Base-by-base conservation (phyloP, 2,329 filamentous ascomycete genomes). In the Orbilia javanica region DNA sequence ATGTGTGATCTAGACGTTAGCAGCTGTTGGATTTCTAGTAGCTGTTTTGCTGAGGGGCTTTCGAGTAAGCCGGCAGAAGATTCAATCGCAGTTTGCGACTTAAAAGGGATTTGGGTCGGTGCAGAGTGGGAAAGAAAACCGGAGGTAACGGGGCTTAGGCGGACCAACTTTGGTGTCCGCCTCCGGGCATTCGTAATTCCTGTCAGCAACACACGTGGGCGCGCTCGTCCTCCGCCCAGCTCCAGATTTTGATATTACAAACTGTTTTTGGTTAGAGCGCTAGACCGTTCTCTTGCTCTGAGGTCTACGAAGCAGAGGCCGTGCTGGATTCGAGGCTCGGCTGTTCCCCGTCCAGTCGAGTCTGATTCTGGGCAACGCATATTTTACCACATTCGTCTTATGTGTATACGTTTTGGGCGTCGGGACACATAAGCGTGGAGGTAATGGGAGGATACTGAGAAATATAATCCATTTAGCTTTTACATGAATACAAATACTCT, bases 61-160 rank as follows among this genome's bases (percentile, higher is more conserved):
- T 15, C 29, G 22, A 46, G 34, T 60, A 60, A 63, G 53, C 25
- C 39, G 44, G 69, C 36, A 25, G 60, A 39, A 46, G 52, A 39
- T 34, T 36, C 31, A 48, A 42, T 39, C 36, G 57, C 29, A 10
- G 31, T 22, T 39, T 11, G 50, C 46, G 50, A 53, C 50, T 66
- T 73, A 73, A 64, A 44, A 36, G 50, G 60, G 44, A 20, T 34
- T 25, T 60, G n/a, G 39, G 27, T 42, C 34, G 60, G 60, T 27
- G 42, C n/a, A n/a, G n/a, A n/a, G n/a, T n/a, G 25, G 50, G 65
- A 22, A 34, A 44, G 29, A 53, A 39, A 34, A 36, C 44, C 70
- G 70, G 70, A 74, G 53, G 70, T 74, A 74, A 74, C 70, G 70
- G 70, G 55, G 52, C 70, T 74, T 74, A 67, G 60, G 44, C 63